Percentiles rank a stretch among this genome's conserved stretches.
phyloP scores from a whole-genome alignment of 371 early-diverging fungal species.

The Mortierella sp. region DNA sequence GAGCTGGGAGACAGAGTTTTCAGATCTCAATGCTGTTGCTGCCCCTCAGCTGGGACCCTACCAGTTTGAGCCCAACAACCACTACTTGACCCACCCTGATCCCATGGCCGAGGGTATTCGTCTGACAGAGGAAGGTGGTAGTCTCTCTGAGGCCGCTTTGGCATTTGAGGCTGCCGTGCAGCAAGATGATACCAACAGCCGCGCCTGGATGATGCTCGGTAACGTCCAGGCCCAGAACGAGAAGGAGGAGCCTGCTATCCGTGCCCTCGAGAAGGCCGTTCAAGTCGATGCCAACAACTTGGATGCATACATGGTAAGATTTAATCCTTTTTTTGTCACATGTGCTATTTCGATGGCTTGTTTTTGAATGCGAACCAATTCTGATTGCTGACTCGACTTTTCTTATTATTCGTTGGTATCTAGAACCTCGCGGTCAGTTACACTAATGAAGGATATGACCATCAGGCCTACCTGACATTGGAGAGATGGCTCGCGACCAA shows the following conservation, averaged over 20 bases:
- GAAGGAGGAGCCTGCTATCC: constrained; percentile 88
- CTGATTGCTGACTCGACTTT: background rate
- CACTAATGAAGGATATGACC: constrained; percentile 89
- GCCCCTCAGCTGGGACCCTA: constrained; percentile 77
- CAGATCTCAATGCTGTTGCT: constrained; percentile 58
- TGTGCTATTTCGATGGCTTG: background rate
- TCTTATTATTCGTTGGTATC: no score
- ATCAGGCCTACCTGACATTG: constrained; percentile 88
- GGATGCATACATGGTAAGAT: constrained; percentile 75
- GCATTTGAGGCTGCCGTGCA: constrained; percentile 88
- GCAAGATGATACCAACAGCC: constrained; percentile 74
- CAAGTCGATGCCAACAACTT: constrained; percentile 72
- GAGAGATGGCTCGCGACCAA: constrained; percentile 90
- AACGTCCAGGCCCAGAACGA: constrained; percentile 90
- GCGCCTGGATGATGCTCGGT: constrained; percentile 86
- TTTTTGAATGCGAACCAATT: background rate
- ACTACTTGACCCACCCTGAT: constrained; percentile 70
- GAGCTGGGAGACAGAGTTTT: constrained; percentile 75
- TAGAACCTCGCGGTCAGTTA: constrained; percentile 92
- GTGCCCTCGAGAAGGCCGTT: constrained; percentile 80
- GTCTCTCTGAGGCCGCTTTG: constrained; percentile 81
- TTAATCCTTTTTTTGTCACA: background rate
- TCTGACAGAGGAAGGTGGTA: constrained; percentile 66
- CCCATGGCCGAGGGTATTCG: constrained; percentile 68
- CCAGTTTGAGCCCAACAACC: constrained; percentile 83